Percentiles rank a stretch among this genome's conserved stretches.
phyloP scores from a whole-genome alignment of 257 asterid species.

The Solanum tarapatanum region DNA sequence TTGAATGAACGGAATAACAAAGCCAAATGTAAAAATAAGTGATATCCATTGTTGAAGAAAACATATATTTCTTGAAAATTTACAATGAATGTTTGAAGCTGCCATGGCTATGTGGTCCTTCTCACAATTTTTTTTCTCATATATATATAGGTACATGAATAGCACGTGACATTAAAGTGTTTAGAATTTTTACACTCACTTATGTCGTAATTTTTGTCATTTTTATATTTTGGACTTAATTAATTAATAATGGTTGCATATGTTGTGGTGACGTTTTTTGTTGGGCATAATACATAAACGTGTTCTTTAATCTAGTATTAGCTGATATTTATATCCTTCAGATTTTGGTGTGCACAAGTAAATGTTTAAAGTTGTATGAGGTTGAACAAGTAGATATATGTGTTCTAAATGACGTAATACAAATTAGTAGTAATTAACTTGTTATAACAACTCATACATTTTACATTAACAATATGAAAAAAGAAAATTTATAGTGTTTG shows the following conservation, averaged over 20 bases:
- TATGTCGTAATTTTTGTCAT: background rate
- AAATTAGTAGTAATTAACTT: background rate
- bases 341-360: background rate
- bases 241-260: background rate
- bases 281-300: background rate
- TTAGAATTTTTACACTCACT: background rate
- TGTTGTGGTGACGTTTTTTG: background rate
- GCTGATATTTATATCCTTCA: accelerated
- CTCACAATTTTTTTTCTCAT: background rate
- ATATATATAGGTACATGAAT: background rate
- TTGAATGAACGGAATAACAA: constrained; percentile 11
- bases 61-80: background rate
- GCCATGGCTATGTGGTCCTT: constrained; percentile 13
- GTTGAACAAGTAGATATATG: too few species aligned
- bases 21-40: constrained; percentile 15
- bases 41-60: constrained; percentile 1
- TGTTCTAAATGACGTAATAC: background rate
- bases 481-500: background rate
- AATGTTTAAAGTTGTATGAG: accelerated
- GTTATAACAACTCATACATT: background rate
- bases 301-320: background rate
- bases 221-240: background rate
- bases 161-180: background rate
- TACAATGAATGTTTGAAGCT: constrained; percentile 14
- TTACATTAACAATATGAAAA: background rate